These are phyloP conservation scores for Quercus wislizeni DNA, from an alignment of 306 rosid genomes.

Conservation along the genomic window DNA sequence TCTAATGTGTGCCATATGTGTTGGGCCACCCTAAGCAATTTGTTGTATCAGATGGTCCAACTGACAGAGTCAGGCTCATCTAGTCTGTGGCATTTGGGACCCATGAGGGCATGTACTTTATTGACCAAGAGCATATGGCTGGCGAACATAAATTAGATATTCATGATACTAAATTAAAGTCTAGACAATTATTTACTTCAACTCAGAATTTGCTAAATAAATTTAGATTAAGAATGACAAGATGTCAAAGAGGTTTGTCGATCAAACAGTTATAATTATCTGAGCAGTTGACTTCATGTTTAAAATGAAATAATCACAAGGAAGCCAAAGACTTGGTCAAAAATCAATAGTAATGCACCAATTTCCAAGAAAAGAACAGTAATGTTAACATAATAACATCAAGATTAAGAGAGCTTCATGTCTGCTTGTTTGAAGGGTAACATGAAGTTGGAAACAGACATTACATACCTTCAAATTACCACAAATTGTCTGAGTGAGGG, in stretches of 20 bases:
- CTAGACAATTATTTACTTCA: background rate
- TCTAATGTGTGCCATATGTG: background rate
- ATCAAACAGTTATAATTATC: background rate
- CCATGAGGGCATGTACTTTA: background rate
- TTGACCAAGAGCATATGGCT: background rate
- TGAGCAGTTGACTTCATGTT: background rate
- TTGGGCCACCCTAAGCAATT: background rate
- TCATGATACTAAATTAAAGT: background rate
- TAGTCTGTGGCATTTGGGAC: background rate
- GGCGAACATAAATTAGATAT: background rate
- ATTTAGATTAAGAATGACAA: background rate
- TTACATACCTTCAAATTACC: conserved; percentile 61
- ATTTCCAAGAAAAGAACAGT: background rate
- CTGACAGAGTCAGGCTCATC: background rate
- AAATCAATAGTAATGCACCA: background rate
- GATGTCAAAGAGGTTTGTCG: background rate
- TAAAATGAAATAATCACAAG: background rate
- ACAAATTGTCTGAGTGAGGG: conserved; percentile 80
- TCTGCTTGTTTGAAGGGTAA: background rate
- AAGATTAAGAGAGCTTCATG: background rate
- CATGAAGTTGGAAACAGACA: background rate
- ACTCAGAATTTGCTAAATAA: background rate
- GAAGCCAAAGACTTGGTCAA: background rate
- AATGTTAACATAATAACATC: background rate
- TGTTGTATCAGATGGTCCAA: background rate